phyloP scores from a whole-genome alignment of 2,329 filamentous ascomycete species.

The Fusarium incarnatum region DNA sequence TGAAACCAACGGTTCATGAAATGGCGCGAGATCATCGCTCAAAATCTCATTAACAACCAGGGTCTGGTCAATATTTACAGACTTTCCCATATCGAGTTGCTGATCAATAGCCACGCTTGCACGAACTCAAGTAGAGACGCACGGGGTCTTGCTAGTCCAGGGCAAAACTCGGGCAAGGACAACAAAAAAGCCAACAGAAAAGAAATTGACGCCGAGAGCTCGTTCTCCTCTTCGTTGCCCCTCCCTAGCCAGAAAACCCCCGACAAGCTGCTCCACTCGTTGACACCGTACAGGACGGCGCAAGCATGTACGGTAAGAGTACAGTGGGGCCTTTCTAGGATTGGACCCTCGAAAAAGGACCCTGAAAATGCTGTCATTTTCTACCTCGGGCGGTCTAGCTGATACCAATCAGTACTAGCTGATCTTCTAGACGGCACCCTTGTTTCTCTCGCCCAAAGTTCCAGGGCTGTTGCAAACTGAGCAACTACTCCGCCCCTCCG shows the following conservation, averaged over 20 bases:
- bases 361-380: slow-evolving; percentile 38
- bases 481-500: slow-evolving; percentile 6
- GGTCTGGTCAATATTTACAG: not conserved
- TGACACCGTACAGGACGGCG: slow-evolving; percentile 7
- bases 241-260: slow-evolving; percentile 9
- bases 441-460: slow-evolving; percentile 11
- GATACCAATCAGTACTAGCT: slow-evolving; percentile 12
- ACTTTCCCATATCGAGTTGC: not conserved
- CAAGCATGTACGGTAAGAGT: slow-evolving; percentile 6
- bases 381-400: slow-evolving; percentile 9
- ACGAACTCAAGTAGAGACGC: not conserved
- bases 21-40: slow-evolving; percentile 17
- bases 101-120: not conserved
- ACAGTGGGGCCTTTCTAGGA: slow-evolving; percentile 10
- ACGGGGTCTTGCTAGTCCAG: not conserved
- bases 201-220: slow-evolving; percentile 3
- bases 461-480: slow-evolving; percentile 23
- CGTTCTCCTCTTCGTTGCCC: slow-evolving; percentile 17
- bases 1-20: slow-evolving; percentile 9
- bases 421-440: slow-evolving; percentile 13
- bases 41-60: slow-evolving; percentile 9
- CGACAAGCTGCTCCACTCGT: slow-evolving; percentile 20
- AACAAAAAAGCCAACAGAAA: not conserved
- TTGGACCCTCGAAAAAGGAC: slow-evolving; percentile 37
- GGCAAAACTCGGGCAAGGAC: not conserved